phyloP scores from a whole-genome alignment of 2,329 filamentous ascomycete species.

The Trichoderma asperellum region DNA sequence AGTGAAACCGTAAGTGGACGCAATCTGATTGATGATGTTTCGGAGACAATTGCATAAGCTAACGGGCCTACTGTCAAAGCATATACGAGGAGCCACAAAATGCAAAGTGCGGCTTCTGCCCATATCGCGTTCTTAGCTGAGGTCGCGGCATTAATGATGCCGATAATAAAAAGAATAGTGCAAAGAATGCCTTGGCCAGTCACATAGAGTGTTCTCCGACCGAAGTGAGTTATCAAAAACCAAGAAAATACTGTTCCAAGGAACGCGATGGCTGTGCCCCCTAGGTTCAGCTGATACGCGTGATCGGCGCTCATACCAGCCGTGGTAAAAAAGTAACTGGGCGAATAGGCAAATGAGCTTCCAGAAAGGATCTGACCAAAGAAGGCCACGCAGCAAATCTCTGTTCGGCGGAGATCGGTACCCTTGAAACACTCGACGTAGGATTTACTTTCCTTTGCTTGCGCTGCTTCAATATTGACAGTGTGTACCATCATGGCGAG shows the following conservation, averaged over 20 bases:
- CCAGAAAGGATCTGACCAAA: conserved; percentile 21
- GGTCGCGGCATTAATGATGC: conserved; percentile 45
- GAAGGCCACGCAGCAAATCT: conserved; percentile 47
- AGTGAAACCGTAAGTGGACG: conserved; percentile 60
- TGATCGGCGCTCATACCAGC: conserved; percentile 39
- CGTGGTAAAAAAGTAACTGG: conserved; percentile 46
- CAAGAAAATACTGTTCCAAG: conserved; percentile 51
- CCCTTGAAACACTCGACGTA: conserved; percentile 52
- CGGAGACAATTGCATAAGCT: conserved; percentile 41
- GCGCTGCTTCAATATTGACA: conserved; percentile 46
- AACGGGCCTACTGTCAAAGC: conserved; percentile 47
- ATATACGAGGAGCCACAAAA: conserved; percentile 43
- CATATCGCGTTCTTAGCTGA: conserved; percentile 38
- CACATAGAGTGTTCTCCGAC: conserved; percentile 51
- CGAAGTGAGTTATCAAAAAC: conserved; percentile 45
- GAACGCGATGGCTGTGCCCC: conserved; percentile 45
- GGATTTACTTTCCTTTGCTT: conserved; percentile 42
- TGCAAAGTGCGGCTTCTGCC: conserved; percentile 41
- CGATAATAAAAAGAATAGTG: conserved; percentile 45
- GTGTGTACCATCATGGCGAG: conserved; percentile 50
- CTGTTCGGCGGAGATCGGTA: conserved; percentile 53
- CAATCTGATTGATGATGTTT: conserved; percentile 56
- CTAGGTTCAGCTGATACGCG: conserved; percentile 45
- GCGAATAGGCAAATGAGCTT: conserved; percentile 41
- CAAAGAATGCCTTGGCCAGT: conserved; percentile 48